Evolutionary conservation across 495 filamentous ascomycete genomes (phyloP), one percentile per base, ranked within the genome.

Genomic region (Talaromyces borbonicus): DNA sequence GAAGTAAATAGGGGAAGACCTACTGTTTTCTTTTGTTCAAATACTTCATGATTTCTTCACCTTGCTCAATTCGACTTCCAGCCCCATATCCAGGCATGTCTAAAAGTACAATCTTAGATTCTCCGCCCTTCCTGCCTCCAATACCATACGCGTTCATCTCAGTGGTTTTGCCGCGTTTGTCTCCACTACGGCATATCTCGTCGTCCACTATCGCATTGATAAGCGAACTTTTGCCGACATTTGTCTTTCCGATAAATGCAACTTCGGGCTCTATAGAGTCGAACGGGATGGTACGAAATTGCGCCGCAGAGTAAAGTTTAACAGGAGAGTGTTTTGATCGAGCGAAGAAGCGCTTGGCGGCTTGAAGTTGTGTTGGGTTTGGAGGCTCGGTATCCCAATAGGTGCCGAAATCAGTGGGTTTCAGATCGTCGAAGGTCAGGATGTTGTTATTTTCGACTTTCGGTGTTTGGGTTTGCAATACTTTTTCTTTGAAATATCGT

Each of bases 71-170:
- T 35, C 77, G 66, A 56, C 83, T 86, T 4, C 78, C 84, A 44
- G 83, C 72, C 4, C 93, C 92, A 56, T 98, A 98, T 1, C 92
- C 93, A 5, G 92, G 93, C 87, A 93, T 90, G 62, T 98, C 93
- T 27, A 95, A 66, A 40, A 94, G 56, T 9, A 77, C 69, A 43
- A 82, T 74, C 44, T 69, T 67, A 15, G 72, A 69, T 53, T 81
- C 72, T 30, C 66, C 62, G 22, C 64, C 69, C 48, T 73, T 71
- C 23, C 58, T 63, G 24, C 73, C 74, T 0, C 82, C 83, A 22
- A 95, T 81, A 2, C 79, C 81, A 61, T 87, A 96, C 0, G 80
- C 84, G 56, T 94, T 95, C 76, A 98, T 85, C 15, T 80, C 75
- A 49, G 70, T 72, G 15, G 92, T 98, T 37, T 78, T 68, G 0